Evolutionary conservation across 805 yeast species (phyloP), one percentile per base, ranked within the genome.

Genomic region (Kodamaea jinghongensis): DNA sequence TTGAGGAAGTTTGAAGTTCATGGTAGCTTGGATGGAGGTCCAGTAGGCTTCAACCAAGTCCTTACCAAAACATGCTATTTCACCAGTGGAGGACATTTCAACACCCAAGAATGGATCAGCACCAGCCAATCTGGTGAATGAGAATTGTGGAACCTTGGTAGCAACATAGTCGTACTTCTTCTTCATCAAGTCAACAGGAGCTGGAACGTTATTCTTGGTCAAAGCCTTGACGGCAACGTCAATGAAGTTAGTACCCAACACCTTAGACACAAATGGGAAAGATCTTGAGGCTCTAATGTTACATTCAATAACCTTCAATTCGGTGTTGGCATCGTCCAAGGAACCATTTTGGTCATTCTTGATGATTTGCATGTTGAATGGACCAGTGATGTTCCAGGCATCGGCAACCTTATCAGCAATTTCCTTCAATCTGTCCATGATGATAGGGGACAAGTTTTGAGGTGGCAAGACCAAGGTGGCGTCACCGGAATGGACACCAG

Each of bases 61-160:
- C 46, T 73, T 73, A 54, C 99, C 99, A 61, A 93, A 93, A 61
- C 96, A 86, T 22, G 99, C 99, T 61, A 93, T 86, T 71, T 93
- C 99, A 66, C 99, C 99, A 38, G 99, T 93, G 9, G 98, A 90
- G 5, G 98, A 83, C 99, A 93, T 93, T 72, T 93, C 99, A 51
- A 93, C 99, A 49, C 99, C 99, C 60, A 93, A 75, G 76, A 86
- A 90, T 48, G 99, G 99, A 66, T 93, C 99, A 36, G 99, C 99
- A 51, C 99, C 99, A 13, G 98, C 97, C 57, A 93, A 76, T 72
- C 99, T 83, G 28, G 98, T 90, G 74, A 93, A 93, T 6, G 98
- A 91, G 69, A 93, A 93, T 71, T 93, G 99, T 34, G 99, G 99
- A 40, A 91, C 97, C 71, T 93, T 93, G 41, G 95, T 86, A 36